phyloP scores from a whole-genome alignment of 2,329 filamentous ascomycete species.

The Fusarium sacchari region DNA sequence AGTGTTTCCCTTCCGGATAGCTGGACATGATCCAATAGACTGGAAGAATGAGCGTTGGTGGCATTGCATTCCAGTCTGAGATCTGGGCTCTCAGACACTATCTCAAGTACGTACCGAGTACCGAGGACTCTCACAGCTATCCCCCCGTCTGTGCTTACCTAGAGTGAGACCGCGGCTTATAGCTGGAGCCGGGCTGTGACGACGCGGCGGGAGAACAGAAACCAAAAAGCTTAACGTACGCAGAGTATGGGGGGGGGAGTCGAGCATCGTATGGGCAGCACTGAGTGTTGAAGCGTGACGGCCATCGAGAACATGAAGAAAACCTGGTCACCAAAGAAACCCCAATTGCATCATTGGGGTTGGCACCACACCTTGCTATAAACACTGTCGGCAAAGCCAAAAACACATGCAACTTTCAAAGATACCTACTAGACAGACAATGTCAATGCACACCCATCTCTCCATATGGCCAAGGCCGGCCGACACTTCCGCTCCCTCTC shows the following conservation, averaged over 20 bases:
- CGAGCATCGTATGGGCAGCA: not conserved
- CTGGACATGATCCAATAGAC: not conserved
- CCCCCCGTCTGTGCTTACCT: not conserved
- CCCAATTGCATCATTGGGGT: not conserved
- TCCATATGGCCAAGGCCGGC: not conserved
- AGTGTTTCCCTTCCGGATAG: not conserved
- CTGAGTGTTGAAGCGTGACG: not conserved
- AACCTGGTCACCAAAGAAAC: not conserved
- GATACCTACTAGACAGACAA: not conserved
- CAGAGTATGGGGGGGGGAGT: not conserved
- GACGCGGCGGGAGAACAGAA: not conserved
- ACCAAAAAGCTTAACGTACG: not conserved
- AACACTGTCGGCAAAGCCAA: not conserved
- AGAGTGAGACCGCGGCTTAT: not conserved
- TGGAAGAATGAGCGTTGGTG: conserved; percentile 1
- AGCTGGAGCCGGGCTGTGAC: not conserved
- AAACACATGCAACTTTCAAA: not conserved
- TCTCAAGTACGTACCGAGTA: conserved; percentile 9
- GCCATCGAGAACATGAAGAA: not conserved
- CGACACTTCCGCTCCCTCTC: not conserved
- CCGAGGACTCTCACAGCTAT: not conserved
- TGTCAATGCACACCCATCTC: not conserved
- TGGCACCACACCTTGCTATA: not conserved
- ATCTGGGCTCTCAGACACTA: conserved; percentile 20
- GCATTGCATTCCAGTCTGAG: not conserved